Conservation (phyloP, 1,139 yeast genomes). For the Debaryomycetaceae sp. region DNA sequence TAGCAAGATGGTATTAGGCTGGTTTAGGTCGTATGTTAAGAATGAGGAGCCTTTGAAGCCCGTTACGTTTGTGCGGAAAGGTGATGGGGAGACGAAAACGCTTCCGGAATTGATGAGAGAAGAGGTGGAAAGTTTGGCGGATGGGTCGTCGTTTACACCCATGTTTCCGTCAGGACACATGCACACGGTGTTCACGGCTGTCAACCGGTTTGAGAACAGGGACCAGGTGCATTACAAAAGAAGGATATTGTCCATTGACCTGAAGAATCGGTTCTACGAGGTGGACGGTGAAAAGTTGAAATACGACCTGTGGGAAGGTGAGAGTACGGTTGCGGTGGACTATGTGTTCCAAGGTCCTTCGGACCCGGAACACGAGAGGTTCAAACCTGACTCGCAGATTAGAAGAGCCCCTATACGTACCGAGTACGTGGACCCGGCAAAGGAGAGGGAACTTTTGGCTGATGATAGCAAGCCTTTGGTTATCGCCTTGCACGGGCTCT, state of each 20-base stretch:
- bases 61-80: slow-evolving; percentile 12
- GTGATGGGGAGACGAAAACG: slow-evolving; percentile 9
- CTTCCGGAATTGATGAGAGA: slow-evolving; percentile 25
- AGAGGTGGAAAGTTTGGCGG: slow-evolving; percentile 28
- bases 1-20: slow-evolving; percentile 7
- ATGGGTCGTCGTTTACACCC: slow-evolving; percentile 37
- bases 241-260: slow-evolving; percentile 26
- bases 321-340: slow-evolving; percentile 40
- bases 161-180: slow-evolving; percentile 39
- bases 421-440: slow-evolving; percentile 31
- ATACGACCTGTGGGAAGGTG: slow-evolving; percentile 43
- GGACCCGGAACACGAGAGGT: slow-evolving; percentile 24
- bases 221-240: slow-evolving; percentile 40
- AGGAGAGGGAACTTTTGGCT: slow-evolving; percentile 26
- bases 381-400: slow-evolving; percentile 33
- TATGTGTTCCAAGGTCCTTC: slow-evolving; percentile 27
- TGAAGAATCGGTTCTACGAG: slow-evolving; percentile 25
- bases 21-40: slow-evolving; percentile 25
- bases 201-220: slow-evolving; percentile 32
- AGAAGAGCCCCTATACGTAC: slow-evolving; percentile 43
- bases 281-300: slow-evolving; percentile 28
- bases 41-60: slow-evolving; percentile 26
- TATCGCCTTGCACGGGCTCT: slow-evolving; percentile 55
- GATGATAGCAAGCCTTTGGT: slow-evolving; percentile 49
- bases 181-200: slow-evolving; percentile 47